Percentiles rank a stretch among this genome's conserved stretches.
Conservation (phyloP, 2,329 filamentous ascomycete genomes). For the Xylaria sp. region DNA sequence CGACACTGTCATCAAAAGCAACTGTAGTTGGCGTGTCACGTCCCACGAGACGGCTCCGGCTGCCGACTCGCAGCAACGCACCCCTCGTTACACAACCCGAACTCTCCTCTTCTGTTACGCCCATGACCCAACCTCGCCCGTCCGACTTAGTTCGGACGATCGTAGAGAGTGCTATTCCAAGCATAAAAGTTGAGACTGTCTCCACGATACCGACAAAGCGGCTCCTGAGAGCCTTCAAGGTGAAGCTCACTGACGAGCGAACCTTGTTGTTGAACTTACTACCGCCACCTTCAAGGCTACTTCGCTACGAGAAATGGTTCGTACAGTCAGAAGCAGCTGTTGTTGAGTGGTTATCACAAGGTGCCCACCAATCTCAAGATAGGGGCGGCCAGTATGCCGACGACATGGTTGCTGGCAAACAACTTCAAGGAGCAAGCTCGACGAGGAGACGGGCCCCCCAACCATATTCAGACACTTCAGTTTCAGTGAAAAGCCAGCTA, state of each 20-base stretch:
- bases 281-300: conserved; percentile 57
- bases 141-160: conserved; percentile 52
- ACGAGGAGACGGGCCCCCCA: neutral
- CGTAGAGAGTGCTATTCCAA: conserved; percentile 51
- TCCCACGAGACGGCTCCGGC: conserved; percentile 46
- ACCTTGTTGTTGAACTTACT: conserved; percentile 57
- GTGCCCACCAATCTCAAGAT: conserved; percentile 30
- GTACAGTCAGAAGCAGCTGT: conserved; percentile 59
- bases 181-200: conserved; percentile 50
- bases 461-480: conserved; percentile 26
- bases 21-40: conserved; percentile 41
- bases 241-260: conserved; percentile 56
- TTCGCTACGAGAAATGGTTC: conserved; percentile 60
- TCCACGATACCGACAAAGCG: conserved; percentile 52
- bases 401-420: conserved; percentile 5
- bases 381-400: neutral
- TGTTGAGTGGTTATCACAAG: conserved; percentile 57
- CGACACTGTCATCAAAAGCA: conserved; percentile 46
- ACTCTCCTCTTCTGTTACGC: conserved; percentile 40
- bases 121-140: conserved; percentile 52
- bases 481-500: conserved; percentile 39
- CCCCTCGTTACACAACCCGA: conserved; percentile 44
- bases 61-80: conserved; percentile 46
- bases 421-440: neutral
- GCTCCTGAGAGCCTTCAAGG: conserved; percentile 57